Conservation (phyloP, 2,329 filamentous ascomycete species). For the Dothistroma pini region DNA sequence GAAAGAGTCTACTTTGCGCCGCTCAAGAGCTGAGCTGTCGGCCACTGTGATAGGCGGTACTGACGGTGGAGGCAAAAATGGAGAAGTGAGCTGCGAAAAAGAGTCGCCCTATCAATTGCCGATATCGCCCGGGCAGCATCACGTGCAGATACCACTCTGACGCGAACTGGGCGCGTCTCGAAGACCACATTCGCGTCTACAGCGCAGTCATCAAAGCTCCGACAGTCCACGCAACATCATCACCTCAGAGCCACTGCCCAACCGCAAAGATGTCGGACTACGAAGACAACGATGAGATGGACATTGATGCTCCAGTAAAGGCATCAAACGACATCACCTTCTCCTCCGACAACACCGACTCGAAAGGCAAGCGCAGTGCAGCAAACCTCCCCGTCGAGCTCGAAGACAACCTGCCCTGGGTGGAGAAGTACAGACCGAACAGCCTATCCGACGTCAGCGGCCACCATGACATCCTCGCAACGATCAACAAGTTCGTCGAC, state of each 20-base stretch:
- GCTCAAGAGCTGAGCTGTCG: neutral
- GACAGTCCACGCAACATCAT: neutral
- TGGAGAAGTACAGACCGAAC: conserved; percentile 92
- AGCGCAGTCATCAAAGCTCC: neutral
- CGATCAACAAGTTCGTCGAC: conserved; percentile 97
- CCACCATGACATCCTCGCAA: conserved; percentile 94
- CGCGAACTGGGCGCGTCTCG: neutral
- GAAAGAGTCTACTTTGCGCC: neutral
- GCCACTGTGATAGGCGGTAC: neutral
- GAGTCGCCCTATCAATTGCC: neutral
- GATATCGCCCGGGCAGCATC: conserved; percentile 40
- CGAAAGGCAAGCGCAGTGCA: conserved; percentile 86
- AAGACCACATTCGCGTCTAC: neutral
- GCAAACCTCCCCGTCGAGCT: conserved; percentile 92
- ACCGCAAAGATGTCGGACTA: conserved; percentile 49
- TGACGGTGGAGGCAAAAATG: neutral
- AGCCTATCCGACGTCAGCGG: conserved; percentile 90
- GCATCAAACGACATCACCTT: conserved; percentile 56
- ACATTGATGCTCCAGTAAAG: conserved; percentile 54
- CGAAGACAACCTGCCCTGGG: conserved; percentile 93
- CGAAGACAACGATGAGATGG: conserved; percentile 62
- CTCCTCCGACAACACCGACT: conserved; percentile 64
- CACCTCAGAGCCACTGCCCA: neutral
- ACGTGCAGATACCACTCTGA: neutral
- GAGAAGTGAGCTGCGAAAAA: neutral